Evolutionary conservation across 2,329 filamentous ascomycete species (phyloP), one percentile per base, ranked within the genome.

Genomic region (Paracoccidioides brasiliensis): DNA sequence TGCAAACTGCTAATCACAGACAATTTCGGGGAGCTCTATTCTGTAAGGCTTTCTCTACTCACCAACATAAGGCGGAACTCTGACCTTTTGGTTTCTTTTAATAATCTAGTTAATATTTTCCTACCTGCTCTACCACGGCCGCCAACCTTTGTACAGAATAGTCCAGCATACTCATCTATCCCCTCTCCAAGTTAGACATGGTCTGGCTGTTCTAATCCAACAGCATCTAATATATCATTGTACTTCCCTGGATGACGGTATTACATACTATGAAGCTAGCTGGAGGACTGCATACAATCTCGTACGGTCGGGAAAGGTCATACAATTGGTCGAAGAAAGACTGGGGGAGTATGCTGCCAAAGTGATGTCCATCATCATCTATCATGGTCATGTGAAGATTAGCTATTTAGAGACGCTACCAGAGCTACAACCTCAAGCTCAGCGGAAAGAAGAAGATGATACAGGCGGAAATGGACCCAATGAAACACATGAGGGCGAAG

Each of bases 1-100:
- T 95, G 89, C 77, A 81, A 85, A 75, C 83, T 95, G 69, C 80
- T 96, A 60, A 85, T 97, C 60, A 84, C 90, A 68, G 90, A 96
- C 69, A 79, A 88, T 57, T 91, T 93, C 71, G 93, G 93, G 67
- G 88, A 95, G 74, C 82, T 97, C 57, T 89, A 90, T 59, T 88
- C 89, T 69, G 91, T 96, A 86, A 66, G 85, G 56, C 49, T 49
- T 41, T 48, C 55, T 37, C 37, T 5, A 15, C 6, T 49, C 6
- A n/a, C 9, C 15, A 28, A 46, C 15, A 44, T 28, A 49, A 55
- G 38, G 32, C 43, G 44, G 28, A 55, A 30, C 44, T 55, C 55
- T 56, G 46, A 52, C 38, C 53, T 5, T 9, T 6, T 14, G 46
- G 30, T 46, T 33, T 5, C 14, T n/a, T 15, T 49, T 49, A 15